These are phyloP conservation scores for Physaria fendleri DNA, from an alignment of 345 rosid species.

Conservation along the genomic window DNA sequence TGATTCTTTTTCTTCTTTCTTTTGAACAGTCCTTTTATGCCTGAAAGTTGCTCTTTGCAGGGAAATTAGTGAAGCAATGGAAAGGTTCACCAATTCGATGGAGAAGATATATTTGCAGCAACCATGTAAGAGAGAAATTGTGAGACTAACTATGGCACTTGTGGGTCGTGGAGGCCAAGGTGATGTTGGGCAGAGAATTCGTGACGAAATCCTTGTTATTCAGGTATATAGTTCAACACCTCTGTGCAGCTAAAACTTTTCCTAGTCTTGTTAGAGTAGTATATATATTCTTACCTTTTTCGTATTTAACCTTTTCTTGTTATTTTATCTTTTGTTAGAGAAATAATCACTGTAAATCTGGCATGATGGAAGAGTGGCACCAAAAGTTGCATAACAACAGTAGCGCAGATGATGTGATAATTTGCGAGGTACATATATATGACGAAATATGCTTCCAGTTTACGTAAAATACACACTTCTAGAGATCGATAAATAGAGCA, in stretches of 20 bases:
- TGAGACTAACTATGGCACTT: conserved; percentile 78
- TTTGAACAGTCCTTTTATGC: not conserved
- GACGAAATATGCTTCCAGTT: not conserved
- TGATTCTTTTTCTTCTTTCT: not conserved
- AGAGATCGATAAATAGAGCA: not conserved
- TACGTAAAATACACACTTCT: not conserved
- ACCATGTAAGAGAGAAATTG: conserved; percentile 59
- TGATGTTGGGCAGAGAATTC: conserved; percentile 96
- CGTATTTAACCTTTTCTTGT: not conserved
- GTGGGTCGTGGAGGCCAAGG: conserved; percentile 99
- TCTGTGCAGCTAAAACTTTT: not conserved
- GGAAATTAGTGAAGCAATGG: conserved; percentile 91
- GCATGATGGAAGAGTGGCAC: conserved; percentile 99
- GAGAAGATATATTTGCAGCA: conserved; percentile 49
- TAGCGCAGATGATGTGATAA: conserved; percentile 93
- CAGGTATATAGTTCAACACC: conserved; percentile 47
- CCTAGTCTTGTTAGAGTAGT: not conserved
- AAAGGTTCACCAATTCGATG: conserved; percentile 74
- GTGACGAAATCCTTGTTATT: conserved; percentile 93
- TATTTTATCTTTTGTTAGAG: conserved; percentile 40
- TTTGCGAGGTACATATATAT: conserved; percentile 67
- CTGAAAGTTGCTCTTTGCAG: conserved; percentile 31
- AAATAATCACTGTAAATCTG: conserved; percentile 87
- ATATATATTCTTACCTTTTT: not conserved
- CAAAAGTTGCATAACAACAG: conserved; percentile 97